Evolutionary conservation across 805 yeast species (phyloP).

Genomic region (Yamadazyma scolyti): DNA sequence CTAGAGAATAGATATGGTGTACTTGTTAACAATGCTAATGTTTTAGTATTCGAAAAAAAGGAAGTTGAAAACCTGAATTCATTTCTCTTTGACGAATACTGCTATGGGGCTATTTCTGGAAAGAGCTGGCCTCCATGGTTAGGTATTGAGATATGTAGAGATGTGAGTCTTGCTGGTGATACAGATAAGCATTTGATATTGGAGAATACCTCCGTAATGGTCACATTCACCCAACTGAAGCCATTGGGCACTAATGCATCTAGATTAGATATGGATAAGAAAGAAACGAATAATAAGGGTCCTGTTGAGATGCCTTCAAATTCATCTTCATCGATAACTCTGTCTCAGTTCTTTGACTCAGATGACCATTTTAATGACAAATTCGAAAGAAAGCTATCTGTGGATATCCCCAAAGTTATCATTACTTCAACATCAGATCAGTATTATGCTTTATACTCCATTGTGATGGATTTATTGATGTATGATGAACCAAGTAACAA

Average conservation of each 20-base stretch:
- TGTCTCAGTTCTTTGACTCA: slow-evolving; percentile 4
- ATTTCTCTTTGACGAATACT: slow-evolving; percentile 26
- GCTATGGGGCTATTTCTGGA: slow-evolving; percentile 67
- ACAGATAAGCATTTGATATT: slow-evolving; percentile 53
- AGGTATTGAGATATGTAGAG: slow-evolving; percentile 60
- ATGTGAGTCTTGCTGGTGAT: slow-evolving; percentile 39
- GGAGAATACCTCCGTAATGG: slow-evolving; percentile 57
- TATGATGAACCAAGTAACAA: slow-evolving; percentile 72
- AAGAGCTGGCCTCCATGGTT: slow-evolving; percentile 88
- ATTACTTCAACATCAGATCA: slow-evolving; percentile 71
- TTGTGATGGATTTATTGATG: slow-evolving; percentile 60
- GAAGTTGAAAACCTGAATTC: slow-evolving; percentile 22
- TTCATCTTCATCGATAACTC: no score
- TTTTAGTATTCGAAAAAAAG: slow-evolving; percentile 59
- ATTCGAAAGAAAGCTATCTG: slow-evolving; percentile 39
- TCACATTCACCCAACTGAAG: slow-evolving; percentile 49
- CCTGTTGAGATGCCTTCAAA: background rate
- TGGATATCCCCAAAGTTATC: slow-evolving; percentile 68
- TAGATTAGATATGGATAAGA: background rate
- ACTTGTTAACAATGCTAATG: slow-evolving; percentile 63
- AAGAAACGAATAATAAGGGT: background rate
- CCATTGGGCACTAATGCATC: slow-evolving; percentile 21
- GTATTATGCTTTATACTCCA: slow-evolving; percentile 61
- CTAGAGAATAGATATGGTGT: slow-evolving; percentile 67
- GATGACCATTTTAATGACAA: background rate